A percentile compares a stretch with the other conserved stretches of the same genome.
Conservation (phyloP, 2,329 filamentous ascomycete species). For the Alternaria novae-zelandiae region DNA sequence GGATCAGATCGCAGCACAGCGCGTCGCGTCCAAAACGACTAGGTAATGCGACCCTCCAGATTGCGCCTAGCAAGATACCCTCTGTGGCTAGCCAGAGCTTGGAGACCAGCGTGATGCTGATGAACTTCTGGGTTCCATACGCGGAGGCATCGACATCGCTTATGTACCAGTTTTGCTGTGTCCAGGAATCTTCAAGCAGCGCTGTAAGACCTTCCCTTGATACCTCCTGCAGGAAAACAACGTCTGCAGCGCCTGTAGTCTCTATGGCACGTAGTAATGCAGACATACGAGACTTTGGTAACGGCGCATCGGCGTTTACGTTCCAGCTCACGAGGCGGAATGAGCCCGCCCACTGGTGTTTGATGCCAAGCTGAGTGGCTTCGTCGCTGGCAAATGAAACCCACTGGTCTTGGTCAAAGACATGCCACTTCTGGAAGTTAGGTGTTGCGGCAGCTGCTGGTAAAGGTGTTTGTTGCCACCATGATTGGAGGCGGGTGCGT, state of each 20-base stretch:
- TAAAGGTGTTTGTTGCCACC: too few species aligned
- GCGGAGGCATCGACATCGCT: background rate
- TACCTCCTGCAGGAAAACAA: slow-evolving; percentile 9
- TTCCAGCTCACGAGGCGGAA: slow-evolving; percentile 10
- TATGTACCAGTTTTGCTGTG: slow-evolving; percentile 3
- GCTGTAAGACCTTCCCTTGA: background rate
- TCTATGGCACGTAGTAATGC: background rate
- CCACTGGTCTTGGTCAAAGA: too few species aligned
- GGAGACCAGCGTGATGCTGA: background rate
- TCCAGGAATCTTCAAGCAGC: background rate
- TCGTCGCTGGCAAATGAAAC: too few species aligned
- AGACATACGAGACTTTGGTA: slow-evolving; percentile 1
- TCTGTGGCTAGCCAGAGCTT: background rate
- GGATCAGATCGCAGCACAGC: slow-evolving; percentile 1
- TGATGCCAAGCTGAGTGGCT: background rate
- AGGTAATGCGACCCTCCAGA: slow-evolving; percentile 2
- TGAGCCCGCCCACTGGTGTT: slow-evolving; percentile 1
- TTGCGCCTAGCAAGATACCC: background rate
- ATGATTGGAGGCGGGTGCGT: too few species aligned
- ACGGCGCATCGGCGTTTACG: background rate
- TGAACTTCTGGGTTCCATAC: slow-evolving; percentile 1
- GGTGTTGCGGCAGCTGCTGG: too few species aligned
- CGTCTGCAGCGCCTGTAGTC: background rate
- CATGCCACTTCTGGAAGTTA: too few species aligned
- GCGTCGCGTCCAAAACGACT: slow-evolving; percentile 10